Percentiles rank a stretch among this genome's conserved stretches.
phyloP scores from a whole-genome alignment of 2,329 filamentous ascomycete species.

The Exophiala sideris region DNA sequence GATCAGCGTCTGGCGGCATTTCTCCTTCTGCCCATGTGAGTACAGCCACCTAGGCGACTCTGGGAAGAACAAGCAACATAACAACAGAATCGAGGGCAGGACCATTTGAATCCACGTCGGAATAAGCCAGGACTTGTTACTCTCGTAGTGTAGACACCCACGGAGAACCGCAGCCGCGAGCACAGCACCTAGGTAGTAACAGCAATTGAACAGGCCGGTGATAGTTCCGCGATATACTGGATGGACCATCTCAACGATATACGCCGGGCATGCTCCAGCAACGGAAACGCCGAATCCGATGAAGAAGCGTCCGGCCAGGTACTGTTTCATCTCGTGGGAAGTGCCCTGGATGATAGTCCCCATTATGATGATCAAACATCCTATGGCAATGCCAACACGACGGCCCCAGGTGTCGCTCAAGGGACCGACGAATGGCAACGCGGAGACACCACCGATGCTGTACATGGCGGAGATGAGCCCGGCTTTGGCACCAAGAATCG shows the following conservation, averaged over 20 bases:
- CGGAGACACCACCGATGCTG: not conserved
- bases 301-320: constrained; percentile 34
- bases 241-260: constrained; percentile 39
- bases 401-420: constrained; percentile 22
- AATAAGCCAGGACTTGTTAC: constrained; percentile 54
- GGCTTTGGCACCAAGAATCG: not conserved
- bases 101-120: constrained; percentile 53
- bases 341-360: constrained; percentile 32
- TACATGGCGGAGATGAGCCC: constrained; percentile 1
- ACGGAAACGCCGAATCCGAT: constrained; percentile 34
- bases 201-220: not conserved
- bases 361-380: constrained; percentile 42
- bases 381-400: constrained; percentile 32
- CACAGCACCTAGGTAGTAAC: constrained; percentile 1
- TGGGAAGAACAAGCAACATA: constrained; percentile 53
- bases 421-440: not conserved
- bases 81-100: constrained; percentile 45
- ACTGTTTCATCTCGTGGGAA: constrained; percentile 29
- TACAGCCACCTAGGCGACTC: constrained; percentile 62
- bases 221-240: constrained; percentile 22
- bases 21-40: constrained; percentile 54
- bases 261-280: constrained; percentile 32
- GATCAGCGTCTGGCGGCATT: constrained; percentile 54
- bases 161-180: not conserved
- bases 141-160: not conserved